phyloP scores from a whole-genome alignment of 345 rosid species.

The Eucalyptus leucophloia region DNA sequence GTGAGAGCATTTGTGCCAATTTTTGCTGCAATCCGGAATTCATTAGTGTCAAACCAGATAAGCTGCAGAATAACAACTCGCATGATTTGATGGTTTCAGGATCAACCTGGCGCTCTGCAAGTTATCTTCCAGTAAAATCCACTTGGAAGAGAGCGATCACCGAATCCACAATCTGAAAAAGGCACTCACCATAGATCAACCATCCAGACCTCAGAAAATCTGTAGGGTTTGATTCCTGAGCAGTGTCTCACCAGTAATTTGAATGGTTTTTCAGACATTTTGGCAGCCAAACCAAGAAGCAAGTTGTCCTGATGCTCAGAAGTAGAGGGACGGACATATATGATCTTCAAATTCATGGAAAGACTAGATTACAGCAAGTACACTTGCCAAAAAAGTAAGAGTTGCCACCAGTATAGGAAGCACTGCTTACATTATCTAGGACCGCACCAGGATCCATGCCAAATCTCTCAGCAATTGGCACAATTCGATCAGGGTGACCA shows the following conservation, averaged over 20 bases:
- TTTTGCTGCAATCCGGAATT: conserved; percentile 59
- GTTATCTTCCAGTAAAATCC: conserved; percentile 87
- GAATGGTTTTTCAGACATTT: conserved; percentile 95
- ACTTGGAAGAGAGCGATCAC: conserved; percentile 80
- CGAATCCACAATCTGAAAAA: conserved; percentile 66
- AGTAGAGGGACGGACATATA: conserved; percentile 81
- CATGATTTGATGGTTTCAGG: not conserved
- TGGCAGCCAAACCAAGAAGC: conserved; percentile 91
- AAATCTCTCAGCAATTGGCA: conserved; percentile 93
- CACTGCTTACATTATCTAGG: conserved; percentile 64
- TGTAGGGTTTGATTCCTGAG: not conserved
- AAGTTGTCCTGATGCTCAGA: conserved; percentile 80
- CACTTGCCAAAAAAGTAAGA: not conserved
- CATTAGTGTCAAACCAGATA: not conserved
- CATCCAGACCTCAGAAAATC: not conserved
- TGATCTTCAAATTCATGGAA: conserved; percentile 38
- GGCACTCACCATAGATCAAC: not conserved
- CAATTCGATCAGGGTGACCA: conserved; percentile 18
- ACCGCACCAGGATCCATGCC: conserved; percentile 73
- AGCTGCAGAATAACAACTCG: not conserved
- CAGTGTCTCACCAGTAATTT: conserved; percentile 56
- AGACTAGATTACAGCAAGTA: not conserved
- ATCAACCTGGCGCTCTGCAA: conserved; percentile 76
- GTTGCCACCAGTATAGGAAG: not conserved
- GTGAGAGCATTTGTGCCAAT: conserved; percentile 86